These are phyloP conservation scores for Candida maesae DNA, from an alignment of 805 yeast species.

Conservation along the genomic window DNA sequence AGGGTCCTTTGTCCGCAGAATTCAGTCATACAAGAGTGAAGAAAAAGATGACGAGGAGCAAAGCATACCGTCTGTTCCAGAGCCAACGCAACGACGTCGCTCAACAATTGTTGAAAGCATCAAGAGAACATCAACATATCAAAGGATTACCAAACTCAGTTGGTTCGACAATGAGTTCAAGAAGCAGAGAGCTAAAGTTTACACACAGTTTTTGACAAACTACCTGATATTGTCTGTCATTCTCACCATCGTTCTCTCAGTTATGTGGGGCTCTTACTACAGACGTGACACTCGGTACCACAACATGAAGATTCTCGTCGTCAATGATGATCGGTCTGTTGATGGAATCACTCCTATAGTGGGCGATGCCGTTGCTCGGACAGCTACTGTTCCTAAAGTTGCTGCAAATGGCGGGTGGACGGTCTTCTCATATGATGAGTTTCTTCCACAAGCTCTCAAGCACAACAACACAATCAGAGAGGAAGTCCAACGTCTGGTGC, in stretches of 20 bases:
- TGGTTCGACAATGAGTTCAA: conserved; percentile 22
- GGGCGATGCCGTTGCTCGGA: conserved; percentile 13
- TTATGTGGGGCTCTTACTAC: conserved; percentile 28
- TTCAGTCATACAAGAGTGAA: background rate
- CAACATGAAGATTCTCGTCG: conserved; percentile 21
- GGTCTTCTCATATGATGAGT: conserved; percentile 22
- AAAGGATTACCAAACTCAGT: conserved; percentile 17
- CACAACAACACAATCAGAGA: conserved; percentile 25
- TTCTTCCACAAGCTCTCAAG: conserved; percentile 18
- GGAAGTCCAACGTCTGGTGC: conserved; percentile 41
- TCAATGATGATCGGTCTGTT: conserved; percentile 20
- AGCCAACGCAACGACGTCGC: conserved; percentile 9
- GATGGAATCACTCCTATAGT: conserved; percentile 17
- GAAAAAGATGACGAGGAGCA: conserved; percentile 1
- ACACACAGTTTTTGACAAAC: conserved; percentile 16
- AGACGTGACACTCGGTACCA: conserved; percentile 14
- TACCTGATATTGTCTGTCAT: conserved; percentile 24
- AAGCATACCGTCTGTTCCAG: background rate
- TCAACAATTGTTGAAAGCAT: conserved; percentile 19
- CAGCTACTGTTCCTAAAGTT: conserved; percentile 3
- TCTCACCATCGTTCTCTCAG: conserved; percentile 24
- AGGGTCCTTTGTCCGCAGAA: conserved; percentile 4
- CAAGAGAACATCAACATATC: conserved; percentile 12
- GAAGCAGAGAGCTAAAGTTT: conserved; percentile 17
- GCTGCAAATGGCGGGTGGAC: conserved; percentile 28